phyloP scores from a whole-genome alignment of 805 yeast species.

The Priceomyces fermenticarens region DNA sequence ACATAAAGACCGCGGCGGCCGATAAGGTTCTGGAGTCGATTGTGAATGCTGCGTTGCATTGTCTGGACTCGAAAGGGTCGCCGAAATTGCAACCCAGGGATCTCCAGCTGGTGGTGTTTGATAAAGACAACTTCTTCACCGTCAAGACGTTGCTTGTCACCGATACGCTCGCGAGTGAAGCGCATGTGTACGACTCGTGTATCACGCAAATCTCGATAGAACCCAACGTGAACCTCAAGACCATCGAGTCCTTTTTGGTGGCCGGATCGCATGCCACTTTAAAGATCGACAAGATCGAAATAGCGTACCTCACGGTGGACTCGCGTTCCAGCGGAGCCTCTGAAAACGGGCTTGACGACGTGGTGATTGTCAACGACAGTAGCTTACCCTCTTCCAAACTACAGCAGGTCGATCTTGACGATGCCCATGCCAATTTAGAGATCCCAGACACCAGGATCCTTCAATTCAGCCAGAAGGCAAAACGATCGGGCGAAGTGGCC shows the following conservation, averaged over 20 bases:
- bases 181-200: slow-evolving; percentile 15
- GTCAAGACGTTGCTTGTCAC: slow-evolving; percentile 15
- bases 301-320: slow-evolving; percentile 6
- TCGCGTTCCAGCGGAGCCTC: not conserved
- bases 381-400: not conserved
- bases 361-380: not conserved
- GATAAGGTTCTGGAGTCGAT: slow-evolving; percentile 5
- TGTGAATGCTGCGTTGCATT: not conserved
- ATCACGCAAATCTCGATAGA: slow-evolving; percentile 17
- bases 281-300: slow-evolving; percentile 8
- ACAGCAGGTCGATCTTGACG: not conserved
- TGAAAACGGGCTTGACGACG: slow-evolving; percentile 1
- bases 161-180: slow-evolving; percentile 8
- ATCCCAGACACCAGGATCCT: slow-evolving; percentile 11
- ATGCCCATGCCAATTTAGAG: not conserved
- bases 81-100: not conserved
- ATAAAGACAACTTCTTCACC: slow-evolving; percentile 11
- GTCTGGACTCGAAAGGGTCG: not conserved
- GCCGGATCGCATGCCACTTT: slow-evolving; percentile 4
- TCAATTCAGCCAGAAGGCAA: slow-evolving; percentile 18
- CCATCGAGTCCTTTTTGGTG: slow-evolving; percentile 8
- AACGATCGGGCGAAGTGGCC: slow-evolving; percentile 20
- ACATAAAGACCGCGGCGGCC: slow-evolving; percentile 22
- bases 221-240: slow-evolving; percentile 7
- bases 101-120: not conserved